A percentile compares a stretch with the other conserved stretches of the same genome.
Conservation (phyloP, 2,329 filamentous ascomycete species). For the Hirsutella rhossiliensis region DNA sequence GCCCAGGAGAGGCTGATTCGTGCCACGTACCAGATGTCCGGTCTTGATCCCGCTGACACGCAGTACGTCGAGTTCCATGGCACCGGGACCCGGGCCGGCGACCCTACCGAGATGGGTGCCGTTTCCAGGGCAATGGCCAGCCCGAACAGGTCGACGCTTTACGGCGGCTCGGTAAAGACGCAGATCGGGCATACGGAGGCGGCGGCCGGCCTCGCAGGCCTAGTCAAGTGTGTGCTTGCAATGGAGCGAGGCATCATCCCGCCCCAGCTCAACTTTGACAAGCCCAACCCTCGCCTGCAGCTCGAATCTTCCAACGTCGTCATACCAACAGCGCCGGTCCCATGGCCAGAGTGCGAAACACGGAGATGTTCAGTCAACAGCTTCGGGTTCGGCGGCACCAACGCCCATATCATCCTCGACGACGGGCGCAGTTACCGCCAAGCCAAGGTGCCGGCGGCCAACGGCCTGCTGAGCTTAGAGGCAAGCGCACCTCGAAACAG, state of each 20-base stretch:
- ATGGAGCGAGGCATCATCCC: constrained; percentile 5
- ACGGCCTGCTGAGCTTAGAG: too few relatives aligned
- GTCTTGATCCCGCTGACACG: neutral
- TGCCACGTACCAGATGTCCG: neutral
- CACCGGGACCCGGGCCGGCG: neutral
- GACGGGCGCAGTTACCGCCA: neutral
- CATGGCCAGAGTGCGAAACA: neutral
- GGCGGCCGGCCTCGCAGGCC: constrained; percentile 3
- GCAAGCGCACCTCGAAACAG: too few relatives aligned
- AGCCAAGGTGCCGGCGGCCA: neutral
- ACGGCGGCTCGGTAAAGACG: constrained; percentile 7
- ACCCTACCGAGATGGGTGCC: neutral
- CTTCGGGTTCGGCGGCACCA: neutral
- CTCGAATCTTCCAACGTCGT: neutral
- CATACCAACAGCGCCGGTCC: neutral
- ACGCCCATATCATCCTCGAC: neutral
- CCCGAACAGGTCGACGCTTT: neutral
- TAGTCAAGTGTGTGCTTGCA: constrained; percentile 6
- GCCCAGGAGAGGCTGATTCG: neutral
- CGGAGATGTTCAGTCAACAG: neutral
- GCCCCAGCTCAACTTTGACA: constrained; percentile 2
- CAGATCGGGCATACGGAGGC: constrained; percentile 9
- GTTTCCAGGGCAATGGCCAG: neutral
- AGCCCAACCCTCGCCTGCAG: constrained; percentile 2
- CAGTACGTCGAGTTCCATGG: neutral